Evolutionary conservation across 148 eudicot species (phyloP).

Genomic region (Dianthus caryophyllus): DNA sequence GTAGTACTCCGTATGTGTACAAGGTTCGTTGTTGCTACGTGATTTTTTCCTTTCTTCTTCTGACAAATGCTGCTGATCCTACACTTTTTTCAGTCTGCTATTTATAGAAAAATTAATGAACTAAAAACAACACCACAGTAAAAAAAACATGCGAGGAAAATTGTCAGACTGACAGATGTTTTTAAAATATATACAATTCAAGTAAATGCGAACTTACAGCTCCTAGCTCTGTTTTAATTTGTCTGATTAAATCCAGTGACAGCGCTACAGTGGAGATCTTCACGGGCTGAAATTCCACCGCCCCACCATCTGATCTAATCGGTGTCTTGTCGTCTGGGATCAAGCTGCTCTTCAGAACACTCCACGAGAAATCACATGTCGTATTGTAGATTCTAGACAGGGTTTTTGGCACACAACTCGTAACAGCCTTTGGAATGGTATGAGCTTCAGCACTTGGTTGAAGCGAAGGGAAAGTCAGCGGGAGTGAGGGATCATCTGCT

Average conservation of each 20-base stretch:
- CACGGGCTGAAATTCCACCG: constrained; percentile 53
- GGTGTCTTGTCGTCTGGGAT: constrained; percentile 54
- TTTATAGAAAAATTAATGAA: neutral
- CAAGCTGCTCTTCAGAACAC: constrained; percentile 52
- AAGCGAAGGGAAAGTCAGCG: constrained; percentile 54
- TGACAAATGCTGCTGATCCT: neutral
- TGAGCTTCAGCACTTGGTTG: constrained; percentile 15
- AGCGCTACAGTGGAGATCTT: constrained; percentile 41
- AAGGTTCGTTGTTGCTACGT: neutral
- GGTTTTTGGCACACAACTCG: constrained; percentile 24
- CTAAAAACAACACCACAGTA: neutral
- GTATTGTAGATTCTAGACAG: constrained; percentile 39
- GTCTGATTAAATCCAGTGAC: constrained; percentile 47
- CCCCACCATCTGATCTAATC: constrained; percentile 45
- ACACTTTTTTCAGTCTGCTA: neutral
- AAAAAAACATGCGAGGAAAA: neutral
- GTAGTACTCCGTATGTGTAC: neutral
- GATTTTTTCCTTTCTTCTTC: neutral
- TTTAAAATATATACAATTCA: neutral
- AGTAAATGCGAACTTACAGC: constrained; percentile 39
- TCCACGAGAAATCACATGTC: constrained; percentile 55
- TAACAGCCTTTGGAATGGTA: neutral
- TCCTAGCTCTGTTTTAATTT: constrained; percentile 48
- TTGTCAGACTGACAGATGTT: neutral
- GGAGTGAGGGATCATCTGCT: constrained; percentile 63